These are phyloP conservation scores for Plantago coronopus DNA, from an alignment of 305 asterid genomes.

Conservation along the genomic window DNA sequence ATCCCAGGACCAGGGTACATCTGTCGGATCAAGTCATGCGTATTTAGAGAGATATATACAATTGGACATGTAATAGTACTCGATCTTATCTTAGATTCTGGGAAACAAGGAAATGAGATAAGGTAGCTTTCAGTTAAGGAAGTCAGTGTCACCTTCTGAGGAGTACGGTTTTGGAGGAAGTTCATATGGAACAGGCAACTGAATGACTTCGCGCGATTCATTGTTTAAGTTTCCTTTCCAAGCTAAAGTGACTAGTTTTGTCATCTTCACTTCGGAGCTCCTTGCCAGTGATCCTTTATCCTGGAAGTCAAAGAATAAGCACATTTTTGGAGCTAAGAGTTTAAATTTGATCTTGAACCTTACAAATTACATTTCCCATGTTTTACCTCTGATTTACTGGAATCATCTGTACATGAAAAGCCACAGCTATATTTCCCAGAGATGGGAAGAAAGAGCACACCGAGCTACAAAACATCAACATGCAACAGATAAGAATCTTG, in stretches of 20 bases:
- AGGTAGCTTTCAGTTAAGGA: not conserved
- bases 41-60: too few relatives aligned
- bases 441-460: constrained; percentile 76
- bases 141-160: constrained; percentile 41
- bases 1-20: constrained; percentile 97
- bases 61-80: too few relatives aligned
- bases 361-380: not conserved
- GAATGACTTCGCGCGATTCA: constrained; percentile 45
- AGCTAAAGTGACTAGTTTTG: constrained; percentile 58
- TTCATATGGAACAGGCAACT: constrained; percentile 76
- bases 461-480: constrained; percentile 49
- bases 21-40: constrained; percentile 32
- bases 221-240: constrained; percentile 44
- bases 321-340: not conserved
- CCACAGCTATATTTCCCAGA: constrained; percentile 35
- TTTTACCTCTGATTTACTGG: constrained; percentile 36
- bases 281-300: constrained; percentile 23
- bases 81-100: not conserved
- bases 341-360: constrained; percentile 3
- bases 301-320: constrained; percentile 30
- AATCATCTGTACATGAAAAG: constrained; percentile 71
- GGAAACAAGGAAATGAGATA: constrained; percentile 7
- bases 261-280: constrained; percentile 39
- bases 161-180: constrained; percentile 81
- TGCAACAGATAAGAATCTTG: constrained; percentile 11